Percentiles rank a stretch among this genome's conserved stretches.
Conservation (phyloP, 306 rosid genomes). For the Neltuma alba region DNA sequence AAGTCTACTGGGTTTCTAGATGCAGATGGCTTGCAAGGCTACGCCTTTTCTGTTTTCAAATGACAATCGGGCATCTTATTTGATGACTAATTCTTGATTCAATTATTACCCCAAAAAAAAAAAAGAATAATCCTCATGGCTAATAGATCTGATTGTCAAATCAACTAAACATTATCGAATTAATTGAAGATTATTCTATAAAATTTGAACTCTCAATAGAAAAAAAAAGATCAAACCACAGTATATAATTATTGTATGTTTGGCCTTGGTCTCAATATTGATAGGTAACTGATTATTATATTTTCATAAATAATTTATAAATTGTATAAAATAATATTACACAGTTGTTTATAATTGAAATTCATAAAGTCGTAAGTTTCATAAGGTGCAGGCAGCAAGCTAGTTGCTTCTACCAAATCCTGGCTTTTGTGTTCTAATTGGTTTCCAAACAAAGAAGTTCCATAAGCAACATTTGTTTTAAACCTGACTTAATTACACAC, state of each 20-base stretch:
- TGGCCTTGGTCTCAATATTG: background rate
- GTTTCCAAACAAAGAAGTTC: background rate
- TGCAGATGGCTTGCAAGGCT: background rate
- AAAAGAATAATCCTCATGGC: background rate
- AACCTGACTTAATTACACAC: background rate
- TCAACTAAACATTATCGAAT: too few species aligned
- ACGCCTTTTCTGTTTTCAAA: background rate
- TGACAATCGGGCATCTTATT: too few species aligned
- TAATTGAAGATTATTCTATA: too few species aligned
- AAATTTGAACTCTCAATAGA: too few species aligned
- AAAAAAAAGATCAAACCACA: too few species aligned
- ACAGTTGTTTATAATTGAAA: background rate
- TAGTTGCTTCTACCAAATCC: background rate
- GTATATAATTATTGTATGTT: too few species aligned
- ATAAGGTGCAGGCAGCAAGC: background rate
- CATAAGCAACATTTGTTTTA: background rate
- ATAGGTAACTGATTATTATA: background rate
- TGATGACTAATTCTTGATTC: too few species aligned
- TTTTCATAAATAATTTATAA: background rate
- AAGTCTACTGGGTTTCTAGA: background rate
- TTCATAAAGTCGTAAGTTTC: background rate
- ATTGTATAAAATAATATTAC: background rate
- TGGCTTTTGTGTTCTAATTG: background rate
- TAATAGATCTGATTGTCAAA: background rate
- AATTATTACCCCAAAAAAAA: too few species aligned